Base-by-base conservation (phyloP, 805 yeast species). In the Metahyphopichia silvanorum region DNA sequence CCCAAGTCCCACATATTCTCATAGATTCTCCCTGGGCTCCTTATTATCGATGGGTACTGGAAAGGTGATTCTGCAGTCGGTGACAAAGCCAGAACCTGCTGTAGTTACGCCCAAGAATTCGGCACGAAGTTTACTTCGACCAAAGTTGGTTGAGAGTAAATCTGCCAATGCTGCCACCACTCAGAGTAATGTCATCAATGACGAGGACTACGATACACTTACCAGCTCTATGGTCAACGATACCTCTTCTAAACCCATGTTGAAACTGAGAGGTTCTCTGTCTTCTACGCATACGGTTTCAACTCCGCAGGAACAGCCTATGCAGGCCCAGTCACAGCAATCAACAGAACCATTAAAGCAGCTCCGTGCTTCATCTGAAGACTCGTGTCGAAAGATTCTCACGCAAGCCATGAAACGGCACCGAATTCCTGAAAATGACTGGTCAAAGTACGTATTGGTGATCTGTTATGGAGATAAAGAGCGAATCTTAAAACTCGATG, bases 391-490 rank as follows among this genome's bases (percentile, higher is more conserved):
- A 46, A 85, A 85, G 54, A 82, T 91, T 15, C 63, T 93, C 29
- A 94, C 86, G 49, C 86, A 83, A 21, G 96, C 96, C 4, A 81
- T 87, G 84, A 77, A 81, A 44, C 72, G 94, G 39, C 95, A 89
- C 60, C 80, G 79, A 38, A 70, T 91, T 30, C 79, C 77, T 28
- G 75, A 77, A 20, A 81, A 77, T 32, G 96, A 87, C 51, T 85
- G 96, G 89, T 72, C 84, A 32, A 83, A 86, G 48, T 91, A 88
- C 53, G 95, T 89, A 2, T 63, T 91, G 32, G 88, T 89, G 12
- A 84, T 91, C 11, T 84, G 94, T 51, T 88, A 86, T 52, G 96
- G 93, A 16, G 96, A 88, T 53, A 83, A 83, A 49, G 97, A 91
- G 51, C 66, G 96, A 18, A 77, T 88, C 7, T 59, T 93, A 29